Evolutionary conservation across 2,329 filamentous ascomycete genomes (phyloP).

Genomic region (Metarhizium brunneum): DNA sequence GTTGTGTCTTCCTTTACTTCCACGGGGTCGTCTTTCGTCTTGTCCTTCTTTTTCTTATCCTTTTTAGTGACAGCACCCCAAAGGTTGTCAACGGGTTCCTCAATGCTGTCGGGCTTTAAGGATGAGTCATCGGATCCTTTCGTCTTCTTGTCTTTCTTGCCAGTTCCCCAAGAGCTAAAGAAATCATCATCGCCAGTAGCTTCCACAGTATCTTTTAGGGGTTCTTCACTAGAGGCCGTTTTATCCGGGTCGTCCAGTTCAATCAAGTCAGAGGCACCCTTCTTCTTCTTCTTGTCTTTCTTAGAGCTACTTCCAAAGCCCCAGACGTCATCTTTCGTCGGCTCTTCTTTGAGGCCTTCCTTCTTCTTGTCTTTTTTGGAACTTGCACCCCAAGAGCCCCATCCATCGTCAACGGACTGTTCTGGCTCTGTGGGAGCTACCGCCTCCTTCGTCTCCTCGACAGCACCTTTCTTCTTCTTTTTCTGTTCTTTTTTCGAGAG

Average conservation of each 20-base stretch:
- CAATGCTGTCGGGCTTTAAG: conserved; percentile 30
- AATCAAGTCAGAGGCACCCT: conserved; percentile 25
- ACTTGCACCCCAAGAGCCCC: conserved; percentile 14
- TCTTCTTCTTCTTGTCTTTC: conserved; percentile 34
- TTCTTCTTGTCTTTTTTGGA: conserved; percentile 20
- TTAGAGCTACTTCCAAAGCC: conserved; percentile 15
- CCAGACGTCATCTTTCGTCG: conserved; percentile 15
- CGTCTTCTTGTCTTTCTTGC: conserved; percentile 39
- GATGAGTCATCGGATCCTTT: conserved; percentile 20
- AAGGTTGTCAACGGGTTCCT: conserved; percentile 32
- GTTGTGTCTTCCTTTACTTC: conserved; percentile 37
- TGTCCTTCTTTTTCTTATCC: conserved; percentile 41
- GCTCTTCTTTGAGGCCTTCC: conserved; percentile 9
- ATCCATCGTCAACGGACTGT: conserved; percentile 11
- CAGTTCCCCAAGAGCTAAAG: conserved; percentile 46
- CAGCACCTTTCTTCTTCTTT: conserved; percentile 12
- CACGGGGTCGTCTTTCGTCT: conserved; percentile 37
- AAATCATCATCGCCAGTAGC: conserved; percentile 38
- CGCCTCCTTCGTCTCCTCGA: conserved; percentile 11
- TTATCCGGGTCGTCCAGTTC: conserved; percentile 22
- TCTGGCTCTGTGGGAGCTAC: conserved; percentile 5
- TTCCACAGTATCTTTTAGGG: conserved; percentile 19
- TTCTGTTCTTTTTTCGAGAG: conserved; percentile 9
- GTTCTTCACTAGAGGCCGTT: conserved; percentile 15
- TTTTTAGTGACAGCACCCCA: conserved; percentile 25